Conservation (phyloP, 2,329 filamentous ascomycete genomes). For the Colletotrichum incanum region DNA sequence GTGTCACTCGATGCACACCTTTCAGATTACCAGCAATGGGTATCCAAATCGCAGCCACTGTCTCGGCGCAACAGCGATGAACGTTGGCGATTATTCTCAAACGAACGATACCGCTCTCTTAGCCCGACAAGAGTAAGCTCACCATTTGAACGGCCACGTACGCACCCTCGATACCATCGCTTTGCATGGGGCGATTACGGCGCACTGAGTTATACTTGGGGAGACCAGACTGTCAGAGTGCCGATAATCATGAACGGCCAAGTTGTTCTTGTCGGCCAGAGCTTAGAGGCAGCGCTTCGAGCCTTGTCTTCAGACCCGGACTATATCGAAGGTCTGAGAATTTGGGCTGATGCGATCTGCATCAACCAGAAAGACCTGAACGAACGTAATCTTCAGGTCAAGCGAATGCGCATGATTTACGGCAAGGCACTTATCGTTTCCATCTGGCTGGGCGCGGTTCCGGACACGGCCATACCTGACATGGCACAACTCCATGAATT, state of each 20-base stretch:
- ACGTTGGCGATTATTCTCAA: constrained; percentile 29
- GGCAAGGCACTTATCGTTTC: constrained; percentile 37
- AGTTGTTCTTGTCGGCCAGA: constrained; percentile 29
- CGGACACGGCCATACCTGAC: constrained; percentile 27
- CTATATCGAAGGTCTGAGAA: constrained; percentile 26
- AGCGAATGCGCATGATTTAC: constrained; percentile 43
- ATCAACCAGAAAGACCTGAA: constrained; percentile 44
- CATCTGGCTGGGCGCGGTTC: constrained; percentile 39
- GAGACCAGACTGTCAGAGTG: constrained; percentile 18
- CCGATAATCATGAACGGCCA: constrained; percentile 23
- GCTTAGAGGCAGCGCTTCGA: constrained; percentile 26
- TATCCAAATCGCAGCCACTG: background rate
- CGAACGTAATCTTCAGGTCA: constrained; percentile 44
- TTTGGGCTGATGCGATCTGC: constrained; percentile 46
- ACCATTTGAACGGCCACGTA: constrained; percentile 17
- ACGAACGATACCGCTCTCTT: constrained; percentile 27
- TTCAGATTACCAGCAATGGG: constrained; percentile 19
- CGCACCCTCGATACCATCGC: constrained; percentile 31
- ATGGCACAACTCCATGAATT: constrained; percentile 29
- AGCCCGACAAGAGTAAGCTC: constrained; percentile 22
- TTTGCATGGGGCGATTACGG: constrained; percentile 36
- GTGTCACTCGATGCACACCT: constrained; percentile 32
- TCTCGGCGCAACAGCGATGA: constrained; percentile 32
- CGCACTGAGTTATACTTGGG: constrained; percentile 34
- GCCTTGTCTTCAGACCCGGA: constrained; percentile 29